Base-by-base conservation (phyloP, 2,329 filamentous ascomycete species). In the Fusarium sp. region DNA sequence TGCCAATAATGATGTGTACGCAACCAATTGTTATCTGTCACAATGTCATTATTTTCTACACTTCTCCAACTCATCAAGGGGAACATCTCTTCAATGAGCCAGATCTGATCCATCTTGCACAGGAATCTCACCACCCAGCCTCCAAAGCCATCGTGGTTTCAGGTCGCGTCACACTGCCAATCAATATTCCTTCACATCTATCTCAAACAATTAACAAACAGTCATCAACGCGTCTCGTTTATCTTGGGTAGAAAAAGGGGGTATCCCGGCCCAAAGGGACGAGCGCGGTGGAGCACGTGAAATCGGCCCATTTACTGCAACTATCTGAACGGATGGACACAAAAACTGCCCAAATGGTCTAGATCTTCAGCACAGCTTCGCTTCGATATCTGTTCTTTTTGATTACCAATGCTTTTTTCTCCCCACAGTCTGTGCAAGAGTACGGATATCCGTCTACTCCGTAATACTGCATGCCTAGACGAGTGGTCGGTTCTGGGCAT, bases 221-320 rank as follows among this genome's bases (percentile, higher is more conserved):
- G 22, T 52, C 48, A 52, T 40, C 32, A 9, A n/a, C 32, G 22
- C 9, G 18, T 53, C 29, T 57, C 45, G 45, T 45, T 12, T 11
- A 41, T 42, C 49, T 27, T n/a, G n/a, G 20, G 44, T n/a, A 11
- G 20, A 45, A 37, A 40, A 66, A 37, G 27, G 55, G 22, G 48
- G 48, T 27, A 13, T 46, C 44, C 53, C 30, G 63, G 48, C 32
- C 41, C 20, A 61, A 32, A 27, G 22, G 40, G 47, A 40, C 34
- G n/a, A 41, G 32, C 53, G 27, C 7, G 10, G 63, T 67, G 63
- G 63, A 34, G 63, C n/a, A 55, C 16, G 29, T 12, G 48, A 67
- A 66, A 40, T 66, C 62, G 62, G 63, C 63, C 61, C 61, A 66
- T 66, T 66, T 59, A 13, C 16, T 63, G 30, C 20, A 65, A 53